These are phyloP conservation scores for Coemansia sp. DNA, from an alignment of 192 early-diverging fungal species.

Conservation along the genomic window DNA sequence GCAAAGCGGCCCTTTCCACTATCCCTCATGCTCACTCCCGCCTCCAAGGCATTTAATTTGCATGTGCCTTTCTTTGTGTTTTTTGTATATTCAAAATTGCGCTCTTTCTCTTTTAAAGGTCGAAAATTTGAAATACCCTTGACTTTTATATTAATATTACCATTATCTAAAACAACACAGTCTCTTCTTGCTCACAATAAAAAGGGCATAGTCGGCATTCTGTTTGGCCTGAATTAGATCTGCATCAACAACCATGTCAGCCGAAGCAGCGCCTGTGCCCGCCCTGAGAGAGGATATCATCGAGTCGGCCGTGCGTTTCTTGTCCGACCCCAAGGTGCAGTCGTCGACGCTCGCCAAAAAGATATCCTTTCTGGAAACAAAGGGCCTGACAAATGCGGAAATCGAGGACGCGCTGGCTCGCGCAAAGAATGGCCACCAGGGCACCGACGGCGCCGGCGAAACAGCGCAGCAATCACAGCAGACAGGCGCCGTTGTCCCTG, in stretches of 20 bases:
- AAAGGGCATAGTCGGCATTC: slow-evolving; percentile 7
- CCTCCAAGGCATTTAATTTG: neutral
- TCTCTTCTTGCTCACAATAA: no score
- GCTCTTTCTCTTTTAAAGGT: neutral
- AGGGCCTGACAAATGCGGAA: slow-evolving; percentile 88
- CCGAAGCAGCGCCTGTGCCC: slow-evolving; percentile 16
- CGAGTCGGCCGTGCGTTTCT: slow-evolving; percentile 84
- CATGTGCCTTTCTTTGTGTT: neutral
- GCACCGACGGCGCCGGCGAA: slow-evolving; percentile 39
- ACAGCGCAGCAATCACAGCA: slow-evolving; percentile 11
- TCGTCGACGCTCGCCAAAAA: slow-evolving; percentile 83
- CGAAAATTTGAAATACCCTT: no score
- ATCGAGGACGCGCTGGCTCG: slow-evolving; percentile 85
- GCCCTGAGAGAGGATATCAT: slow-evolving; percentile 68
- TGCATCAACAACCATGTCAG: neutral
- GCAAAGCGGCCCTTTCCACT: neutral
- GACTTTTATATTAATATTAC: no score
- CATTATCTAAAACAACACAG: no score
- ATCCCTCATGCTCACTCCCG: neutral
- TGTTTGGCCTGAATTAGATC: neutral
- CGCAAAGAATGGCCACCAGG: slow-evolving; percentile 45
- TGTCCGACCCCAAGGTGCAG: slow-evolving; percentile 90
- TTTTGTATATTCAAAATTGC: neutral
- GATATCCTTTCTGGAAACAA: slow-evolving; percentile 93
- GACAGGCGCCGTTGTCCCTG: neutral